Conservation (phyloP, 805 yeast genomes). For the Geotrichum ghanense region DNA sequence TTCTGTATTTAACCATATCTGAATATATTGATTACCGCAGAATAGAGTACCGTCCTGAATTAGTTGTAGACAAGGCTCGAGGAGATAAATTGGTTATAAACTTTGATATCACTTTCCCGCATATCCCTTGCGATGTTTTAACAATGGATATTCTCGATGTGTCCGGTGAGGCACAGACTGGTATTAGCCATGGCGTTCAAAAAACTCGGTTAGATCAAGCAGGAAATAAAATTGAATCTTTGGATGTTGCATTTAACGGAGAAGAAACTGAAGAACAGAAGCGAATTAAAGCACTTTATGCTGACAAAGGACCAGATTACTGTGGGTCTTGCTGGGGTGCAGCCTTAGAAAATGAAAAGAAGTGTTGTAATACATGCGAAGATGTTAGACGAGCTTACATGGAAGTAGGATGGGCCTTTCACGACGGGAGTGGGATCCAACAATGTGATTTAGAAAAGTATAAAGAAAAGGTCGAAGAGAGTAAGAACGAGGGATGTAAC, state of each 20-base stretch:
- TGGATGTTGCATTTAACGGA: slow-evolving; percentile 27
- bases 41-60: slow-evolving; percentile 63
- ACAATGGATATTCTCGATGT: slow-evolving; percentile 82
- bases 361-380: slow-evolving; percentile 78
- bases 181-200: slow-evolving; percentile 60
- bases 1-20: slow-evolving; percentile 49
- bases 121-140: slow-evolving; percentile 70
- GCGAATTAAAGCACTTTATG: slow-evolving; percentile 17
- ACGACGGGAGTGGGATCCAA: slow-evolving; percentile 73
- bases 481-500: slow-evolving; percentile 78
- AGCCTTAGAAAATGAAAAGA: slow-evolving; percentile 41
- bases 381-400: slow-evolving; percentile 75
- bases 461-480: slow-evolving; percentile 45
- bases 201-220: slow-evolving; percentile 49
- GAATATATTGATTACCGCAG: slow-evolving; percentile 70
- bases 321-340: slow-evolving; percentile 95
- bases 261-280: slow-evolving; percentile 15
- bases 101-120: slow-evolving; percentile 73
- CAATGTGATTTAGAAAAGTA: slow-evolving; percentile 90
- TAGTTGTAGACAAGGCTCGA: slow-evolving; percentile 65
- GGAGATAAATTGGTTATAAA: slow-evolving; percentile 66
- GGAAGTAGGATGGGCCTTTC: slow-evolving; percentile 73
- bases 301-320: slow-evolving; percentile 31
- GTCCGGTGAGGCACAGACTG: slow-evolving; percentile 73
- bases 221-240: slow-evolving; percentile 36